phyloP scores from a whole-genome alignment of 768 basidiomycete genomes.

The Fomitopsis pulvina region DNA sequence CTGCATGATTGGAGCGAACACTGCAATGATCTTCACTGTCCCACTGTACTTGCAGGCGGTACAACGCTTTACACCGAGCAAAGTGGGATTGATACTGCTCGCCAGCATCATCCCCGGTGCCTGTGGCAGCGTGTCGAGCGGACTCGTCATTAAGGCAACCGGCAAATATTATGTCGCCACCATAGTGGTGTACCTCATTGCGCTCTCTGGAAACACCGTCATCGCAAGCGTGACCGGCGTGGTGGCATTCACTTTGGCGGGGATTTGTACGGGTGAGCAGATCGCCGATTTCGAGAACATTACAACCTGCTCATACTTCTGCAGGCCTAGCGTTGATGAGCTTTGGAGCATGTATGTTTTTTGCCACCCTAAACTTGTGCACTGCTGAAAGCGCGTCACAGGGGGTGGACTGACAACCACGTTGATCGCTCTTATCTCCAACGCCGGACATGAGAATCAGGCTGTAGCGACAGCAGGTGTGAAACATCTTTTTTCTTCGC shows the following conservation, averaged over 20 bases:
- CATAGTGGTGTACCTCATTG: constrained; percentile 31
- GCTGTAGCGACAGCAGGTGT: constrained; percentile 59
- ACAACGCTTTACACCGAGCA: constrained; percentile 35
- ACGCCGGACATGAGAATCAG: constrained; percentile 54
- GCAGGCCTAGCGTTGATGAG: constrained; percentile 15
- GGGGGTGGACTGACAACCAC: constrained; percentile 50
- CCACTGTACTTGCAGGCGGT: constrained; percentile 58
- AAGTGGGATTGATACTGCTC: constrained; percentile 48
- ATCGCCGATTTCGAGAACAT: background rate
- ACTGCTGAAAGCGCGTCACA: constrained; percentile 13
- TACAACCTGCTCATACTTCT: background rate
- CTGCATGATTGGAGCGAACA: constrained; percentile 40
- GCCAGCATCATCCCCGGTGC: constrained; percentile 41
- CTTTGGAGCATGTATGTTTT: constrained; percentile 17
- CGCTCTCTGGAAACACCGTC: constrained; percentile 32
- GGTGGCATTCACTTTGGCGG: constrained; percentile 28
- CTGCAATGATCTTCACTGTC: constrained; percentile 45
- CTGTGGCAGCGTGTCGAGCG: constrained; percentile 42
- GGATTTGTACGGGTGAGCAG: constrained; percentile 35
- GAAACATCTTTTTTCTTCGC: constrained; percentile 4
- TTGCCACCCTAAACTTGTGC: background rate
- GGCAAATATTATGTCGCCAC: constrained; percentile 52
- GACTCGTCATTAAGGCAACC: constrained; percentile 50
- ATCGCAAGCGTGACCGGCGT: constrained; percentile 37
- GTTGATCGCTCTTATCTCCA: constrained; percentile 54